phyloP scores from a whole-genome alignment of 23 red algal species.

The Rhodosorus marinus region DNA sequence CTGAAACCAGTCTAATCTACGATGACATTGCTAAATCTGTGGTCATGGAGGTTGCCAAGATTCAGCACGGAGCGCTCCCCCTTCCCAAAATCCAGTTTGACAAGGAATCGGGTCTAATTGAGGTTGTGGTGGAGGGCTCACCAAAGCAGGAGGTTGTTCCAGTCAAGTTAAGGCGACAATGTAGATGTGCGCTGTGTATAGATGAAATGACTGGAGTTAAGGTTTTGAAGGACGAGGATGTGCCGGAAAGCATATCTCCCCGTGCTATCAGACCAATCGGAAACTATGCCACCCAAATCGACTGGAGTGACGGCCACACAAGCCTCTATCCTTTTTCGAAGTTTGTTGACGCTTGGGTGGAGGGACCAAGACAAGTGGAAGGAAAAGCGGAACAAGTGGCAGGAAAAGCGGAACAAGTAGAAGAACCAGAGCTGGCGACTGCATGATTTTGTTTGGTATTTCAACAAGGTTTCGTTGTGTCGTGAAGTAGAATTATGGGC shows the following conservation, averaged over 20 bases:
- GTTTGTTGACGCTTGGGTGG: conserved; percentile 52
- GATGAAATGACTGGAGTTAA: conserved; percentile 69
- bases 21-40: conserved; percentile 41
- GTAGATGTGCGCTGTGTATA: conserved; percentile 87
- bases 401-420: too few species aligned
- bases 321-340: conserved; percentile 65
- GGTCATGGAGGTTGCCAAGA: conserved; percentile 66
- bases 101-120: conserved; percentile 19
- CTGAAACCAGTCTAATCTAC: conserved; percentile 26
- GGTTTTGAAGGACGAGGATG: conserved; percentile 17
- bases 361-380: too few species aligned
- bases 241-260: conserved; percentile 28
- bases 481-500: too few species aligned
- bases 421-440: too few species aligned
- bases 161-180: conserved; percentile 44
- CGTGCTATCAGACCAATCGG: conserved; percentile 52
- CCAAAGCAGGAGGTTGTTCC: conserved; percentile 6
- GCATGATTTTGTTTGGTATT: too few species aligned
- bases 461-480: too few species aligned
- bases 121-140: conserved; percentile 7
- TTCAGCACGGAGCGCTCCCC: conserved; percentile 21
- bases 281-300: conserved; percentile 78
- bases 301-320: conserved; percentile 81
- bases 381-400: too few species aligned
- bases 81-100: conserved; percentile 43